Conservation (phyloP, 2,329 filamentous ascomycete species). For the Pseudogymnoascus sp. region DNA sequence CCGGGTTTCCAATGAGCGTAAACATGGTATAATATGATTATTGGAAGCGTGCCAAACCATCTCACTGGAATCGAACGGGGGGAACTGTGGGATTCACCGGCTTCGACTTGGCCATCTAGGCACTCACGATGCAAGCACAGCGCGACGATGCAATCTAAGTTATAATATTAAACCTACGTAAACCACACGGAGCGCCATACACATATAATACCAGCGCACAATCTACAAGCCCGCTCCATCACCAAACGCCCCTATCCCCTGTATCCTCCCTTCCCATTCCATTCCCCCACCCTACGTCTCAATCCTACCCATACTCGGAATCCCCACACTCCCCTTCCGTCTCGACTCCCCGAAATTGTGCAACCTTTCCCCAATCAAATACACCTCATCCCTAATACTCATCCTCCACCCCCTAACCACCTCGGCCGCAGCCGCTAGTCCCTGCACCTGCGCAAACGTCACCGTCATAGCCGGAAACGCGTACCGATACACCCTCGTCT, state of each 20-base stretch:
- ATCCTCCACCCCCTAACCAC: constrained; percentile 69
- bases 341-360: constrained; percentile 75
- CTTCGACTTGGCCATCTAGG: not conserved
- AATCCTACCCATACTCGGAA: constrained; percentile 20
- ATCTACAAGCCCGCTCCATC: constrained; percentile 2
- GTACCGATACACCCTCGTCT: constrained; percentile 45
- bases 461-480: constrained; percentile 55
- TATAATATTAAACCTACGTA: not conserved
- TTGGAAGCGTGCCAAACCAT: too few relatives aligned
- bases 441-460: constrained; percentile 30
- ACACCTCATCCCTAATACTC: constrained; percentile 86
- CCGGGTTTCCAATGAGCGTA: too few relatives aligned
- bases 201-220: not conserved
- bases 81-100: too few relatives aligned
- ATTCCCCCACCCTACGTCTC: constrained; percentile 18
- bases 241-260: not conserved
- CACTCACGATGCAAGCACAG: not conserved
- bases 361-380: constrained; percentile 85
- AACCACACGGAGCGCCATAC: not conserved
- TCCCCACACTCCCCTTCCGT: constrained; percentile 11
- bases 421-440: constrained; percentile 44
- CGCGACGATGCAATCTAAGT: not conserved
- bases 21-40: too few relatives aligned
- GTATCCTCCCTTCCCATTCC: not conserved
- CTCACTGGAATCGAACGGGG: too few relatives aligned